Base-by-base conservation (phyloP, 345 rosid species). In the Eucalyptus coolabah region DNA sequence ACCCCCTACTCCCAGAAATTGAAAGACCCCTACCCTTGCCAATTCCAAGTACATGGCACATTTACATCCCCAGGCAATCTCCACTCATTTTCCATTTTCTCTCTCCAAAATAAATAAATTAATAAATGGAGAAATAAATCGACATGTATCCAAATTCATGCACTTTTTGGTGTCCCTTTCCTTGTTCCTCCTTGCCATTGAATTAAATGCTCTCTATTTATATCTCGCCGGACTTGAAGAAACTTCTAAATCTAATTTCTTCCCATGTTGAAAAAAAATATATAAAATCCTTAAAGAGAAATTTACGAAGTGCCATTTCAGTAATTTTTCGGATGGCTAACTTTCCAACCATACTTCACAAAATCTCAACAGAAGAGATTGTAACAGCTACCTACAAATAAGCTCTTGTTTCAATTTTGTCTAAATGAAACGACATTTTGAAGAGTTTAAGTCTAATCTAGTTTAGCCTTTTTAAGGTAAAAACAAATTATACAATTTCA, bases 271-370 rank as follows among this genome's bases (percentile, higher is more conserved):
- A 28, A 9, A 19, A 72, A 17, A 16, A 12, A 17, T 3, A 17
- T 1, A 50, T 2, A 14, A 72, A 19, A 34, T 34, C 19, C 21
- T 19, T 5, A 37, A 37, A 37, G 12, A 37, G 8, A 19, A 72
- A 72, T 37, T 19, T 6, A 24, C 4, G 0, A 37, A 18, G 19
- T 3, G 5, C 8, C 45, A 9, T 72, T 21, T 12, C 0, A 0
- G 26, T 37, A 19, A 37, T 72, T 72, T 72, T 7, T 67, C 4
- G 0, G 0, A 2, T 37, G 45, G 9, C 28, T 37, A 72, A 42
- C 26, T 72, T 32, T 18, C 2, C 44, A 9, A 34, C 1, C 24
- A 21, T 69, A 9, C 81, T 69, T 17, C 13, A 9, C 1, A 0
- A 32, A 34, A 34, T 18, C 37, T 3, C 26, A 8, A 18, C 44